Conservation (phyloP, 352 stramenopile genomes). For the Pythium brassicae region DNA sequence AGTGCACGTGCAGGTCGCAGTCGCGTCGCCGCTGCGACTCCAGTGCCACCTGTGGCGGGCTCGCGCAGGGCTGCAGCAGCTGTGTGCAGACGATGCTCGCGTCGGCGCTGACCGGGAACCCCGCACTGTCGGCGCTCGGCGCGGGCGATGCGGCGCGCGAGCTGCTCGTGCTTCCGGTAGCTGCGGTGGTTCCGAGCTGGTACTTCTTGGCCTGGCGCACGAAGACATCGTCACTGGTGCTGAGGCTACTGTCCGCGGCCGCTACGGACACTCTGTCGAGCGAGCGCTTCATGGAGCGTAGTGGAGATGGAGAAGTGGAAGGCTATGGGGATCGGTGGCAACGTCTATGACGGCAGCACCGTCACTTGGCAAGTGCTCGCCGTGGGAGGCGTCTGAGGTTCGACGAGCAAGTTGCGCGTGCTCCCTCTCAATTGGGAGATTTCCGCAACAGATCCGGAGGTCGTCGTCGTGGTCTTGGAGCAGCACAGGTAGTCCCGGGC, state of each 20-base stretch:
- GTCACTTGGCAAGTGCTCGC: conserved; percentile 12
- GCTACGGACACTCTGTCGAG: conserved; percentile 27
- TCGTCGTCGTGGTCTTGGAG: background rate
- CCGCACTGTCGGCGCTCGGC: conserved; percentile 1
- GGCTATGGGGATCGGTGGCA: no score
- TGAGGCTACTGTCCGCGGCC: conserved; percentile 1
- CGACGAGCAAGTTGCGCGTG: background rate
- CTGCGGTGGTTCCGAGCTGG: conserved; percentile 5
- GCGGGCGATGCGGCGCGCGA: background rate
- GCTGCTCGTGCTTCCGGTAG: conserved; percentile 9
- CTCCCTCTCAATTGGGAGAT: background rate
- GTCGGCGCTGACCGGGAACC: background rate
- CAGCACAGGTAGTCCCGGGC: background rate
- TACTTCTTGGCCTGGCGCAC: conserved; percentile 13
- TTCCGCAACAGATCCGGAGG: conserved; percentile 9
- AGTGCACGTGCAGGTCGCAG: conserved; percentile 32
- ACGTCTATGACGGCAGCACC: background rate
- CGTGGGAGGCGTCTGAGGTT: no score
- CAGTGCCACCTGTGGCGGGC: background rate
- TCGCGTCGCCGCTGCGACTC: conserved; percentile 4
- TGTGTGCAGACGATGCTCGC: background rate
- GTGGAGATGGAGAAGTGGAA: background rate
- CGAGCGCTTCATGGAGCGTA: conserved; percentile 55
- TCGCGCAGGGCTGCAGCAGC: background rate
- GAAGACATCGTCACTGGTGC: conserved; percentile 12